phyloP scores from a whole-genome alignment of 768 basidiomycete genomes.

The Podaxis sp. region DNA sequence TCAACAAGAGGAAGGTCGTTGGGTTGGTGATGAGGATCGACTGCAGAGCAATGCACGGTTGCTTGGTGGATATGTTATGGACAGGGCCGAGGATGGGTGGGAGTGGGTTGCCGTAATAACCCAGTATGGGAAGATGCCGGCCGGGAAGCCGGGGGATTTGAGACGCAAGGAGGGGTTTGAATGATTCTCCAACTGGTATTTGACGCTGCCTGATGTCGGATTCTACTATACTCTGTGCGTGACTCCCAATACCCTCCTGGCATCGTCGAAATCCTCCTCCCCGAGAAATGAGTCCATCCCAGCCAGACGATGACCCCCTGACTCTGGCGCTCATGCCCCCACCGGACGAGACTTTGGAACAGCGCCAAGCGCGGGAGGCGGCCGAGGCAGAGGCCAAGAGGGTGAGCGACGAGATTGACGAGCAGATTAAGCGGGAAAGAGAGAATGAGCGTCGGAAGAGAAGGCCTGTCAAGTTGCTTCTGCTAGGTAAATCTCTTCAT shows the following conservation, averaged over 20 bases:
- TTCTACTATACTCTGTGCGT: constrained; percentile 6
- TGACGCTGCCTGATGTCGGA: constrained; percentile 16
- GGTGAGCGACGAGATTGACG: constrained; percentile 76
- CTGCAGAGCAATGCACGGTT: background rate
- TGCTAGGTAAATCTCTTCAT: constrained; percentile 50
- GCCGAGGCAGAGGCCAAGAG: constrained; percentile 64
- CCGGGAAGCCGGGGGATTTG: background rate
- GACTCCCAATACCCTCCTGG: constrained; percentile 15
- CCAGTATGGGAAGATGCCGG: background rate
- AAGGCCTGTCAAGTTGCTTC: constrained; percentile 69
- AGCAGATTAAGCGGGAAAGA: constrained; percentile 62
- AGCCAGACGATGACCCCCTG: constrained; percentile 59
- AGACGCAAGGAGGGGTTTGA: background rate
- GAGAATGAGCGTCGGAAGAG: constrained; percentile 59
- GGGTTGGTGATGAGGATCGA: background rate
- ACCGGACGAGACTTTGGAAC: constrained; percentile 57
- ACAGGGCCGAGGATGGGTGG: background rate
- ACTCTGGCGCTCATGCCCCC: constrained; percentile 62
- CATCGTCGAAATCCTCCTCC: constrained; percentile 8
- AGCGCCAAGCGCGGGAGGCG: constrained; percentile 53
- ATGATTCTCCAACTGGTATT: constrained; percentile 8
- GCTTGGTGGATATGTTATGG: background rate
- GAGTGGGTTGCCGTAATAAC: background rate
- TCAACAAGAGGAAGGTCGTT: background rate
- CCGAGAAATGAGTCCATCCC: constrained; percentile 25